Conservation (phyloP, 768 basidiomycete species). For the Mycena vulgaris region DNA sequence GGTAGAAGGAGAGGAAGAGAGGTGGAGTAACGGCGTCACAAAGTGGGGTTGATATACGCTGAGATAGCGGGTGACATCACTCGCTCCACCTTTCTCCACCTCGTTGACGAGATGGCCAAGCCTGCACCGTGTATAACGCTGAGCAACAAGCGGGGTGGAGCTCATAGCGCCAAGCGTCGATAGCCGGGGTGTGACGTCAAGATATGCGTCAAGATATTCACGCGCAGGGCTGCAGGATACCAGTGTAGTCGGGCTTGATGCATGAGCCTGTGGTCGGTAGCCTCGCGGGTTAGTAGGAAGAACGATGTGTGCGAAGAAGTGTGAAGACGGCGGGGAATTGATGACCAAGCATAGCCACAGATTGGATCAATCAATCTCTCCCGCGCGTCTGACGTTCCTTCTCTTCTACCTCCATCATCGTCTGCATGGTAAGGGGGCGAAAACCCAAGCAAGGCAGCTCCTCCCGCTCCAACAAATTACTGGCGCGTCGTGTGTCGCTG, state of each 20-base stretch:
- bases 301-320: no score
- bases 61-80: neutral
- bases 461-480: no score
- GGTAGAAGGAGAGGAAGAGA: constrained; percentile 9
- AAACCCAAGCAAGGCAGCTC: no score
- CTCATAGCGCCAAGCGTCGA: constrained; percentile 2
- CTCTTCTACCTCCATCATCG: no score
- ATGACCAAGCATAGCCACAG: neutral
- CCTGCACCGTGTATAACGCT: neutral
- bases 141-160: constrained; percentile 1
- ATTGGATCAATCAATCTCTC: neutral
- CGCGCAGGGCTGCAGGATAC: no score
- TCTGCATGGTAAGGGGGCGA: no score
- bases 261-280: no score
- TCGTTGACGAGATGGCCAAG: neutral
- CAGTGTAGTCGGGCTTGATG: no score
- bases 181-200: neutral
- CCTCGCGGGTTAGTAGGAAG: no score
- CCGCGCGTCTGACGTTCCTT: neutral
- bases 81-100: constrained; percentile 18
- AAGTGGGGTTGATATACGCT: neutral
- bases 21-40: constrained; percentile 18
- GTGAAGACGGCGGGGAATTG: neutral
- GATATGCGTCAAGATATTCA: neutral
- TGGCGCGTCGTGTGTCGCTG: no score